Percentiles rank a stretch among this genome's conserved stretches.
Conservation (phyloP, 495 filamentous ascomycete genomes). For the Penicillium fimorum region DNA sequence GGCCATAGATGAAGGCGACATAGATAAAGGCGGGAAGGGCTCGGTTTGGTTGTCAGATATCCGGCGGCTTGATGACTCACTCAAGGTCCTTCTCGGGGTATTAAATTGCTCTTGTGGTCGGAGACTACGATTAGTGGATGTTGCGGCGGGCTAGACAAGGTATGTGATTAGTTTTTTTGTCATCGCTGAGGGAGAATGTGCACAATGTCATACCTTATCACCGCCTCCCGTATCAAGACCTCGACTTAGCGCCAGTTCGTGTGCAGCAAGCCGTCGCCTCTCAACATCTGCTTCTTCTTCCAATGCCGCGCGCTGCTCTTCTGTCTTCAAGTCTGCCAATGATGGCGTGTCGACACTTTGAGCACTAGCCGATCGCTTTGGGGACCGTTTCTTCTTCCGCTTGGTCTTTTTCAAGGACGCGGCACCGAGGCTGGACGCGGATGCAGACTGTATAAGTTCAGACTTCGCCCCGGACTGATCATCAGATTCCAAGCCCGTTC, state of each 20-base stretch:
- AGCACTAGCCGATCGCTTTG: conserved; percentile 27
- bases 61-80: conserved; percentile 19
- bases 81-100: conserved; percentile 8
- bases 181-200: neutral
- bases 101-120: conserved; percentile 6
- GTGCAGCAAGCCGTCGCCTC: conserved; percentile 68
- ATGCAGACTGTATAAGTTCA: conserved; percentile 59
- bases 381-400: conserved; percentile 30
- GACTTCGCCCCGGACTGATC: conserved; percentile 71
- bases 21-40: conserved; percentile 38
- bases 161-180: conserved; percentile 12
- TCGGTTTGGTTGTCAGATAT: conserved; percentile 32
- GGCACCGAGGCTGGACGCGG: conserved; percentile 53
- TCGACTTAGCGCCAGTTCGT: conserved; percentile 64
- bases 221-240: conserved; percentile 50
- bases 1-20: conserved; percentile 9
- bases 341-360: conserved; percentile 47
- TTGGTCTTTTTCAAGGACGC: conserved; percentile 48
- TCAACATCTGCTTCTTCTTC: conserved; percentile 72
- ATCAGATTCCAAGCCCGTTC: conserved; percentile 59
- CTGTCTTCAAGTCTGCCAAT: conserved; percentile 68
- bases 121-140: conserved; percentile 8
- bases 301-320: conserved; percentile 66
- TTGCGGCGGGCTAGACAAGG: conserved; percentile 12
- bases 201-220: conserved; percentile 9